A percentile compares a stretch with the other conserved stretches of the same genome.
Evolutionary conservation across 805 yeast species (phyloP).

Genomic region (Wickerhamomyces canadensis): DNA sequence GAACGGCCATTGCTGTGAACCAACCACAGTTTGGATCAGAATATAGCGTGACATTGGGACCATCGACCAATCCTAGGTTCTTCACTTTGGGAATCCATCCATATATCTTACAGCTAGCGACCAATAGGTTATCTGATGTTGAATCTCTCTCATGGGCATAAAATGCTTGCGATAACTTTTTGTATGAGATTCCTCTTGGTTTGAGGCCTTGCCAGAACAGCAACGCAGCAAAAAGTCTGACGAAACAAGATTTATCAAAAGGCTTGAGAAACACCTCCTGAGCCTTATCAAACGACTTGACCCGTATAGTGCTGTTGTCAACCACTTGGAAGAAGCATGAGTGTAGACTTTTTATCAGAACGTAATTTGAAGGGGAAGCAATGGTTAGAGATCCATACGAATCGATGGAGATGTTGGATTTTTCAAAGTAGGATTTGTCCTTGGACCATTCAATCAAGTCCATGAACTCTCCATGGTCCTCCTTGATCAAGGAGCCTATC

Average conservation of each 20-base stretch:
- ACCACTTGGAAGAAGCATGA: constrained; percentile 7
- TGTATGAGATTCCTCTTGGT: constrained; percentile 48
- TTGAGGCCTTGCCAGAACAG: constrained; percentile 53
- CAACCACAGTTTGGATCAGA: constrained; percentile 46
- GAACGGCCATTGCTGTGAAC: constrained; percentile 68
- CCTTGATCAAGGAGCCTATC: neutral
- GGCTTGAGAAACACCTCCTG: constrained; percentile 13
- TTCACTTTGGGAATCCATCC: constrained; percentile 37
- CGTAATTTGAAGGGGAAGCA: neutral
- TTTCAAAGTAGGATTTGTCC: neutral
- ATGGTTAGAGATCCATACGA: neutral
- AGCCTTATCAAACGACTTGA: constrained; percentile 5
- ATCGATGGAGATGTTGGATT: neutral
- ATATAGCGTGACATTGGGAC: constrained; percentile 14
- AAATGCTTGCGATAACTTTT: constrained; percentile 23
- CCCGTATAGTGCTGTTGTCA: constrained; percentile 1
- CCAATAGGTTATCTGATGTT: constrained; percentile 33
- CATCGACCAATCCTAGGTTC: constrained; percentile 11
- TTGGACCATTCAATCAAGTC: neutral
- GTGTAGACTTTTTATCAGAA: constrained; percentile 10
- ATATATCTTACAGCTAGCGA: constrained; percentile 59
- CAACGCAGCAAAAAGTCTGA: constrained; percentile 38
- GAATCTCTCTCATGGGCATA: constrained; percentile 26
- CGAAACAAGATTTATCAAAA: constrained; percentile 27
- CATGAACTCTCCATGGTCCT: neutral